Percentiles rank a stretch among this genome's conserved stretches.
Conservation (phyloP, 2,329 filamentous ascomycete genomes). For the Trichoderma sp. region DNA sequence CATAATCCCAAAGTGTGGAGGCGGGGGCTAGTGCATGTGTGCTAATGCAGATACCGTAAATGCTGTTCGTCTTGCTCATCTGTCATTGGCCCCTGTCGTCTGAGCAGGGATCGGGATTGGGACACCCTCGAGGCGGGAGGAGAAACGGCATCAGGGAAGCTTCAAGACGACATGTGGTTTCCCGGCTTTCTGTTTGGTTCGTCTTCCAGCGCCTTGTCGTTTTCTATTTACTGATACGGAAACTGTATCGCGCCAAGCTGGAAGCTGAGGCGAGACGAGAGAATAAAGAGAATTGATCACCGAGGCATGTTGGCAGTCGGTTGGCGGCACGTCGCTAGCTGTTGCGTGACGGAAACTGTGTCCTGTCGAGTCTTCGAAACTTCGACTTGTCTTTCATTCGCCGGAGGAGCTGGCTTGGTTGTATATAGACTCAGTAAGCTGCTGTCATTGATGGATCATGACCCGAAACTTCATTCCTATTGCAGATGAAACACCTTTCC, state of each 20-base stretch:
- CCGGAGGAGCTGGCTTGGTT: background rate
- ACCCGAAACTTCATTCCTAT: background rate
- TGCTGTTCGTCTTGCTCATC: background rate
- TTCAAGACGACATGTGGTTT: background rate
- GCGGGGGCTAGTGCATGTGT: background rate
- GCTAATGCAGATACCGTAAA: background rate
- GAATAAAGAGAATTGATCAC: background rate
- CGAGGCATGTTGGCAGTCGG: background rate
- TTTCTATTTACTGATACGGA: constrained; percentile 8
- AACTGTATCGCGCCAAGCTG: background rate
- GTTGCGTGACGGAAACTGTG: constrained; percentile 16
- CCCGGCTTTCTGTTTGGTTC: background rate
- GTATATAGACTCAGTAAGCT: constrained; percentile 2
- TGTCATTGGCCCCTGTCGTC: background rate
- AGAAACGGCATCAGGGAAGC: background rate
- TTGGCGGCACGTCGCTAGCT: background rate
- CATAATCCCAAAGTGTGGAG: constrained; percentile 18
- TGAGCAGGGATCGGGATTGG: background rate
- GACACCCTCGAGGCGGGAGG: background rate
- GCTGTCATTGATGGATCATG: background rate
- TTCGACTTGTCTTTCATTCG: background rate
- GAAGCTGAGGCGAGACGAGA: background rate
- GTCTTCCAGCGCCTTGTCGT: background rate
- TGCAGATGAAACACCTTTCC: background rate
- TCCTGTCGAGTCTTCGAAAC: background rate